Evolutionary conservation across 2,329 filamentous ascomycete genomes (phyloP), one percentile per base, ranked within the genome.

Genomic region (Phyllosticta citribraziliensis): DNA sequence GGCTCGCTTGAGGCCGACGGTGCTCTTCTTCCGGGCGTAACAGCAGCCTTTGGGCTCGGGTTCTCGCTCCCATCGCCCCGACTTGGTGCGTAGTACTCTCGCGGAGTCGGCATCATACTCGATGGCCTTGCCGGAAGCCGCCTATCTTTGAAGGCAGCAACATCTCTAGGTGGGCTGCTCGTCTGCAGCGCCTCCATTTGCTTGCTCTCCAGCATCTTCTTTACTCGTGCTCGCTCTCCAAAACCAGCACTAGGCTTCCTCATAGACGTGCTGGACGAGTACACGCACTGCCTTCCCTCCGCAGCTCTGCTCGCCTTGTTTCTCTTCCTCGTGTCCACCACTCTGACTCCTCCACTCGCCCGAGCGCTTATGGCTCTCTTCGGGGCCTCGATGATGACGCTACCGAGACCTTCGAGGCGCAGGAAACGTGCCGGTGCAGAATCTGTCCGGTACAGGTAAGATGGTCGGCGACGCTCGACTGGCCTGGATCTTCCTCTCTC

Each of bases 21-120:
- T n/a, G n/a, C 40, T 17, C 40, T 47, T 47, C 40, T 47, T 8
- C 40, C 40, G 6, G 50, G 60, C 11, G 20, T 19, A n/a, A 11
- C 30, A 14, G 40, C 40, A 24, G 22, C 22, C 40, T 47, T 47
- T 5, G 40, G 40, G n/a, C 40, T 47, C 40, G 40, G 40, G 40
- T 47, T 47, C 17, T 47, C 40, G 40, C 40, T 47, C 14, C 14
- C 19, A 27, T 35, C 54, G 10, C 57, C 54, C 4, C 61, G 5
- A 30, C 27, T 54, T 19, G 54, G 47, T 50, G 63, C 63, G 51
- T 73, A 74, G 40, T 70, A 56, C 56, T 71, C 70, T 54, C 62
- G 62, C 5, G 72, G 72, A 22, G 71, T 74, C 3, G 47, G 62
- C 24, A 69, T 30, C 64, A 73, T 67, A 10, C 69, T 72, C 25